These are phyloP conservation scores for Kwoniella shandongensis DNA, from an alignment of 768 basidiomycete genomes.

Conservation along the genomic window DNA sequence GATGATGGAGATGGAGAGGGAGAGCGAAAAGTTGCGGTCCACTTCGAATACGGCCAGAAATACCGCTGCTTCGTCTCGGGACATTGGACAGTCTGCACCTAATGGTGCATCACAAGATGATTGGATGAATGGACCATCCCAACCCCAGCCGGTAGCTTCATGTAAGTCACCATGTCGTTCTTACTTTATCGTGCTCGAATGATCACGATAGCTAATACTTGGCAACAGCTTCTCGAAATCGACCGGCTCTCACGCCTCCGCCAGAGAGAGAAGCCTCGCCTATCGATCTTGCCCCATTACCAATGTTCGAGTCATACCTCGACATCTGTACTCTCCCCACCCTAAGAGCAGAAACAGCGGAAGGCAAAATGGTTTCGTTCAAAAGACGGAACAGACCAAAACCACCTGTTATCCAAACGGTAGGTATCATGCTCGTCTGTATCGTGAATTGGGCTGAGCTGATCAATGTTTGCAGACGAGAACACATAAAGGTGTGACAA, in stretches of 20 bases:
- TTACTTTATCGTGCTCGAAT: not conserved
- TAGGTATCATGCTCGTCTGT: slow-evolving; percentile 3
- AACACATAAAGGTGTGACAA: not conserved
- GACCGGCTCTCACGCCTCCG: slow-evolving; percentile 5
- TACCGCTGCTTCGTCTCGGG: not conserved
- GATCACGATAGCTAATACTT: not conserved
- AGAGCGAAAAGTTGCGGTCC: not conserved
- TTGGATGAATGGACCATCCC: too few species aligned
- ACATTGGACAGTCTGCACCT: too few species aligned
- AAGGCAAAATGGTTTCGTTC: slow-evolving; percentile 31
- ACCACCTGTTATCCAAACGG: not conserved
- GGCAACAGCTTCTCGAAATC: slow-evolving; percentile 2
- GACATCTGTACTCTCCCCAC: slow-evolving; percentile 20
- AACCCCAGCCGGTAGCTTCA: slow-evolving; percentile 25
- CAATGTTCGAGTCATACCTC: slow-evolving; percentile 13
- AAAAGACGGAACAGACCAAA: slow-evolving; percentile 28
- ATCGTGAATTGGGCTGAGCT: slow-evolving; percentile 1
- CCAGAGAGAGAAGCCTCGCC: slow-evolving; percentile 3
- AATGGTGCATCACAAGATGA: too few species aligned
- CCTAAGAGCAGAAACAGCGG: slow-evolving; percentile 33
- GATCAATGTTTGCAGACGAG: slow-evolving; percentile 1
- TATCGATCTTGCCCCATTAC: slow-evolving; percentile 7
- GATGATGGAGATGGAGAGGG: slow-evolving; percentile 21
- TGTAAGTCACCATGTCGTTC: slow-evolving; percentile 6
- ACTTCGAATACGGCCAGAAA: not conserved